These are phyloP conservation scores for Kodamaea laetipori DNA, from an alignment of 805 yeast genomes.

Conservation along the genomic window DNA sequence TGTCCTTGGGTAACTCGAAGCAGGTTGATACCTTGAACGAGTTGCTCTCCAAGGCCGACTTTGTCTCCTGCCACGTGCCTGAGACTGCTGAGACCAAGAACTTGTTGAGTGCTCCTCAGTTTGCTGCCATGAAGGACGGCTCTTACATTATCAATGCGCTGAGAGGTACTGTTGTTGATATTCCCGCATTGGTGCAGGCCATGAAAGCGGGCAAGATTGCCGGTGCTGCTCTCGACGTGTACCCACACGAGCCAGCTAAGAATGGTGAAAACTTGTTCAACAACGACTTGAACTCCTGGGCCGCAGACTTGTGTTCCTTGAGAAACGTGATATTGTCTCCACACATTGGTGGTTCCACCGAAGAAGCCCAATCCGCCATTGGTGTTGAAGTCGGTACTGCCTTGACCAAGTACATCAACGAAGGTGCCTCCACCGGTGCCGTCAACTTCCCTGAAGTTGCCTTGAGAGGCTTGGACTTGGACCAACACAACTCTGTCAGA, in stretches of 20 bases:
- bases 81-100: constrained; percentile 90
- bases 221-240: constrained; percentile 96
- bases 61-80: constrained; percentile 92
- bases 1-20: constrained; percentile 95
- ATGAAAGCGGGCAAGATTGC: constrained; percentile 92
- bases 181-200: constrained; percentile 89
- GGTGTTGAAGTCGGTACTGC: constrained; percentile 93
- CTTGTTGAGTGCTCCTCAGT: constrained; percentile 85
- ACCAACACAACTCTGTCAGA: constrained; percentile 86
- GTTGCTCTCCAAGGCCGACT: constrained; percentile 78
- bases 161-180: constrained; percentile 96
- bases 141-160: constrained; percentile 93
- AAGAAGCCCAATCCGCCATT: constrained; percentile 97
- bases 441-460: constrained; percentile 99
- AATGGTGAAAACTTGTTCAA: constrained; percentile 83
- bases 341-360: constrained; percentile 98
- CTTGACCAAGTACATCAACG: constrained; percentile 88
- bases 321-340: constrained; percentile 93
- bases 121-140: constrained; percentile 96
- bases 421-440: constrained; percentile 92
- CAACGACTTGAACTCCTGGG: constrained; percentile 77
- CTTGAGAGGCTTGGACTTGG: constrained; percentile 82
- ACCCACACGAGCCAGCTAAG: constrained; percentile 95
- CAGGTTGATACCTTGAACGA: constrained; percentile 87
- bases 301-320: constrained; percentile 75